A percentile compares a stretch with the other conserved stretches of the same genome.
Conservation (phyloP, 2,329 filamentous ascomycete species). For the Dothideomycetes sp. region DNA sequence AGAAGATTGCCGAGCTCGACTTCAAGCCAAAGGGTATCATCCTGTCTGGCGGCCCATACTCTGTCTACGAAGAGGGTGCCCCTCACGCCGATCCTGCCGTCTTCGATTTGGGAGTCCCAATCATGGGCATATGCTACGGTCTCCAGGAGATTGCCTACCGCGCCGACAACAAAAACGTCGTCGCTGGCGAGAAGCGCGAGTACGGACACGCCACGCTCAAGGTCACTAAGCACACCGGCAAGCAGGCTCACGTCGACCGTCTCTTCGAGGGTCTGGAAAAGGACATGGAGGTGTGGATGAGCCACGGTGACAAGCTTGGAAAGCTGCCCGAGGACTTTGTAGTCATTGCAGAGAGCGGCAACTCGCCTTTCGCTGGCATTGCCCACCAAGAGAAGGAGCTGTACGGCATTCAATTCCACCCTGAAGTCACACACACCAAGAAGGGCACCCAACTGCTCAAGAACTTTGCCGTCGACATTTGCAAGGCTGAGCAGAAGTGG, state of each 20-base stretch:
- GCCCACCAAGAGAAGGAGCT: conserved; percentile 59
- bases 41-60: conserved; percentile 60
- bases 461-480: conserved; percentile 82
- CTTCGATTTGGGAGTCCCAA: conserved; percentile 60
- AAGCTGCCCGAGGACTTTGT: conserved; percentile 62
- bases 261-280: conserved; percentile 70
- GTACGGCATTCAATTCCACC: conserved; percentile 83
- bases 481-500: conserved; percentile 67
- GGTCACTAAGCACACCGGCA: conserved; percentile 44
- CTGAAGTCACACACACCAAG: conserved; percentile 67
- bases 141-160: conserved; percentile 66
- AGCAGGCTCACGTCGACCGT: conserved; percentile 55
- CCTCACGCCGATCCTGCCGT: conserved; percentile 73
- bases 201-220: conserved; percentile 61
- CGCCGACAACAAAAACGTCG: conserved; percentile 52
- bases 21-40: conserved; percentile 82
- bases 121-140: conserved; percentile 53
- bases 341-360: conserved; percentile 62
- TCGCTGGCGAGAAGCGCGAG: conserved; percentile 55
- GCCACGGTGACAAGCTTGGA: conserved; percentile 76
- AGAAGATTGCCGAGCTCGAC: conserved; percentile 63
- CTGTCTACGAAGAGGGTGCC: conserved; percentile 69
- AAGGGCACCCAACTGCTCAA: conserved; percentile 58
- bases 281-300: conserved; percentile 70
- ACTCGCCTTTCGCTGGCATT: conserved; percentile 71